Evolutionary conservation across 2,329 filamentous ascomycete species (phyloP).

Genomic region (Penicillium palitans): DNA sequence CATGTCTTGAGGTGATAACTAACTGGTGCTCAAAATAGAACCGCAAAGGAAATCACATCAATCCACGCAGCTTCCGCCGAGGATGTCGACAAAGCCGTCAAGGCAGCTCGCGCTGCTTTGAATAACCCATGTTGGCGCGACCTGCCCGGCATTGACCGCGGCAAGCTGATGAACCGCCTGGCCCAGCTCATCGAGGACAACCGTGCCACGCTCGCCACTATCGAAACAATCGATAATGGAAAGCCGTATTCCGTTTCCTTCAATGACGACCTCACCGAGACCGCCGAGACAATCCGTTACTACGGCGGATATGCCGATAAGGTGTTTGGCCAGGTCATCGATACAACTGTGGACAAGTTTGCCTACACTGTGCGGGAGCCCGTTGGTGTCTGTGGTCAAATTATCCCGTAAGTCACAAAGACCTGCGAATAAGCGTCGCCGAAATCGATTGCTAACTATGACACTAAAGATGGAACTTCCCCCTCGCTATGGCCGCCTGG

Average conservation of each 20-base stretch:
- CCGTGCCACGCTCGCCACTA: conserved; percentile 57
- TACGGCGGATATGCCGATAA: conserved; percentile 87
- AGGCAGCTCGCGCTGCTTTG: conserved; percentile 34
- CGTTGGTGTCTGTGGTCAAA: conserved; percentile 74
- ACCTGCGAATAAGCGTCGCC: conserved; percentile 51
- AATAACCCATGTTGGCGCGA: conserved; percentile 33
- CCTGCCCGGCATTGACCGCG: conserved; percentile 55
- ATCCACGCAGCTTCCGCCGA: conserved; percentile 35
- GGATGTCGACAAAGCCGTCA: conserved; percentile 38
- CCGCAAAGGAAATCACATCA: conserved; percentile 32
- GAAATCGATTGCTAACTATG: neutral
- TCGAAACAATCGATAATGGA: conserved; percentile 74
- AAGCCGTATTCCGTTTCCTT: conserved; percentile 47
- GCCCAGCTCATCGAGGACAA: conserved; percentile 64
- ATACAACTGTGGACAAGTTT: conserved; percentile 71
- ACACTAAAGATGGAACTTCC: conserved; percentile 22
- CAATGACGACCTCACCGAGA: conserved; percentile 27
- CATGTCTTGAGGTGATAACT: neutral
- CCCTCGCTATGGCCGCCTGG: conserved; percentile 69
- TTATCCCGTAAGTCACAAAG: conserved; percentile 78
- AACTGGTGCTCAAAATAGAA: conserved; percentile 10
- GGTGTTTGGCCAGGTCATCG: conserved; percentile 78
- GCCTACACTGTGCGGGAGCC: conserved; percentile 78
- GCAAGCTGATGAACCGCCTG: conserved; percentile 65
- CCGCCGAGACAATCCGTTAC: conserved; percentile 28